Evolutionary conservation across 1,284 basidiomycete genomes (phyloP), one percentile per base, ranked within the genome.

Genomic region (Ustilago esculenta): DNA sequence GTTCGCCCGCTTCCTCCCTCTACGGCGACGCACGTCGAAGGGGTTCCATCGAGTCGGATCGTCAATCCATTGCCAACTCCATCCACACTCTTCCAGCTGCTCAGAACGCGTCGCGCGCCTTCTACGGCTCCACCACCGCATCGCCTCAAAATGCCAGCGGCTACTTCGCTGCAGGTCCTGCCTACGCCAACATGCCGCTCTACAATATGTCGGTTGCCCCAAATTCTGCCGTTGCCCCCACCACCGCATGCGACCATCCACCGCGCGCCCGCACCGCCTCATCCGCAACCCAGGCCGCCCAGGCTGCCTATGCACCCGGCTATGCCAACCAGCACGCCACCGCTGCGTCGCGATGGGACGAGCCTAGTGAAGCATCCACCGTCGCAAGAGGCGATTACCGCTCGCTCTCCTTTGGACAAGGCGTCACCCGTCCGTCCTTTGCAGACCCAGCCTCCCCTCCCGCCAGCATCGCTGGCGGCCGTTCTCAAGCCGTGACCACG

Each of bases 11-110:
- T 4, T 77, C 75, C 11, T 77, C 75, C 14, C 56, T 75, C 47
- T 75, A 75, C 33, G 73, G 63, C 39, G 71, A 68, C 14, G 60
- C 44, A 7, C 50, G 71, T 17, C 57, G 72, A 20, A 50, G 67
- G 35, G 70, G 60, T 20, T 77, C 75, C 6, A 54, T 73, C 29
- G 75, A 77, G 42, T 77, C 75, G 18, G 75, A 77, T 50, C 59
- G 69, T 10, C 66, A 68, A 25, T 73, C 73, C 11, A 67, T 77
- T 17, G 64, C 67, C 53, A 73, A 68, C 32, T 77, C 75, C 23
- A 64, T 76, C 18, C 74, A 73, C 51, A 70, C 60, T 15, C 51
- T 75, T 4, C 65, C 65, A 18, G 65, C 59, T 10, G 52, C 60
- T 20, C 59, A 58, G 43, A 64, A 48, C 29, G 40, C 49, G 9